These are phyloP conservation scores for Citrullus amarus DNA, from an alignment of 306 rosid genomes.

Conservation along the genomic window DNA sequence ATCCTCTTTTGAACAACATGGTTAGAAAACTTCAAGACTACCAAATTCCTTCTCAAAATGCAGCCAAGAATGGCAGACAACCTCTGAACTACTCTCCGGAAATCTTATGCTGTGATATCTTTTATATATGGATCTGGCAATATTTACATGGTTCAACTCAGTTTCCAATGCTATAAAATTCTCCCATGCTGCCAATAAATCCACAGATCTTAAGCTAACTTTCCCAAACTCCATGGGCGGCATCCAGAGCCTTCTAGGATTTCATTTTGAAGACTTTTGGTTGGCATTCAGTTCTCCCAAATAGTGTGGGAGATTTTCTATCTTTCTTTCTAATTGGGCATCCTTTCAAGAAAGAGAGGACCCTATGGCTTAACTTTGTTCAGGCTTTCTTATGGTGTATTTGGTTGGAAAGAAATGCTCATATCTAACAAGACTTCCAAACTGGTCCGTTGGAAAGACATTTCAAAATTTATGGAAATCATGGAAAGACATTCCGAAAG, in stretches of 20 bases:
- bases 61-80: conserved; percentile 70
- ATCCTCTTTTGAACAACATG: conserved; percentile 23
- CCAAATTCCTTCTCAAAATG: conserved; percentile 89
- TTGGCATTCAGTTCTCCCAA: no score
- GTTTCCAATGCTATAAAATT: conserved; percentile 70
- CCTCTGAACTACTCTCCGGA: conserved; percentile 79
- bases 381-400: no score
- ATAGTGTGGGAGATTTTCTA: no score
- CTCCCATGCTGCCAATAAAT: conserved; percentile 72
- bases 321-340: no score
- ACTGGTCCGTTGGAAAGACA: no score
- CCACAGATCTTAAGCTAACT: conserved; percentile 71
- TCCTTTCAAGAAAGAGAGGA: neutral
- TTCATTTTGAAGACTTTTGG: no score
- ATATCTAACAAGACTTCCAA: no score
- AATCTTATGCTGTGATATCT: conserved; percentile 73
- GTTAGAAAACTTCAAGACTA: conserved; percentile 60
- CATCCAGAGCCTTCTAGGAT: conserved; percentile 32
- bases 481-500: no score
- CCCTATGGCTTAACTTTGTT: neutral
- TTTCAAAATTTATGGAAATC: no score
- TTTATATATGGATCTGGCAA: conserved; percentile 74
- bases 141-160: conserved; percentile 50
- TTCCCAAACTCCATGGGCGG: conserved; percentile 92
- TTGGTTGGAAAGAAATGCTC: no score